Conservation (phyloP, 2,329 filamentous ascomycete genomes). For the Monascus ruber region DNA sequence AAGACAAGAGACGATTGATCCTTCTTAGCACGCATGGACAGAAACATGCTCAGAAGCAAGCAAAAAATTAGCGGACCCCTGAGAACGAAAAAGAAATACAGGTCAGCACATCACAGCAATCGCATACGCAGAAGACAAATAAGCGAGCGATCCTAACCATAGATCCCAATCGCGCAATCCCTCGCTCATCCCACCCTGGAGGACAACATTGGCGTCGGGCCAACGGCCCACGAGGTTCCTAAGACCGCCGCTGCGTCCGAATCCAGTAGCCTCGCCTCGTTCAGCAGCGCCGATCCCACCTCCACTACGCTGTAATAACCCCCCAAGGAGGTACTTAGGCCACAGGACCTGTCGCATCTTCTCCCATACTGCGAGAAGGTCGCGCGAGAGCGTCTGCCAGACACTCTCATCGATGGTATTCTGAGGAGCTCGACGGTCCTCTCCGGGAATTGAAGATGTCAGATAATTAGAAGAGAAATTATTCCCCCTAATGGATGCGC, state of each 20-base stretch:
- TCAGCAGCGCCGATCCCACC: constrained; percentile 45
- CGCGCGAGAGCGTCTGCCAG: constrained; percentile 91
- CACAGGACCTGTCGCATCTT: constrained; percentile 97
- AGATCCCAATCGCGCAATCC: constrained; percentile 94
- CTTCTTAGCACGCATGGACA: constrained; percentile 68
- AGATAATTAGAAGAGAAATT: constrained; percentile 70
- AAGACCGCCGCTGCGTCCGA: constrained; percentile 26
- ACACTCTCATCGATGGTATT: constrained; percentile 97
- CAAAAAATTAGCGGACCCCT: constrained; percentile 92
- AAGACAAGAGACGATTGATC: constrained; percentile 85
- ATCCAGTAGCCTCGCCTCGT: constrained; percentile 41
- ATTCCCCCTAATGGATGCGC: constrained; percentile 30
- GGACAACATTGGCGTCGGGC: constrained; percentile 55
- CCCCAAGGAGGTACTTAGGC: constrained; percentile 79
- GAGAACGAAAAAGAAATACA: constrained; percentile 1
- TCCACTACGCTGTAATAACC: constrained; percentile 48
- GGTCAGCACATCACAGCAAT: constrained; percentile 7
- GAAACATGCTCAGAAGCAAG: constrained; percentile 70
- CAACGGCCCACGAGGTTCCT: constrained; percentile 50
- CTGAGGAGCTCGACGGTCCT: constrained; percentile 77
- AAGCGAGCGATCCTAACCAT: constrained; percentile 44
- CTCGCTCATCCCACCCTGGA: constrained; percentile 68
- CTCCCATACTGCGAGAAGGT: constrained; percentile 86
- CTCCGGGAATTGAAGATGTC: constrained; percentile 79
- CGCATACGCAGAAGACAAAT: neutral